These are phyloP conservation scores for Antitrichia curtipendula DNA, from an alignment of 225 moss, liverwort and hornwort species.

Conservation along the genomic window DNA sequence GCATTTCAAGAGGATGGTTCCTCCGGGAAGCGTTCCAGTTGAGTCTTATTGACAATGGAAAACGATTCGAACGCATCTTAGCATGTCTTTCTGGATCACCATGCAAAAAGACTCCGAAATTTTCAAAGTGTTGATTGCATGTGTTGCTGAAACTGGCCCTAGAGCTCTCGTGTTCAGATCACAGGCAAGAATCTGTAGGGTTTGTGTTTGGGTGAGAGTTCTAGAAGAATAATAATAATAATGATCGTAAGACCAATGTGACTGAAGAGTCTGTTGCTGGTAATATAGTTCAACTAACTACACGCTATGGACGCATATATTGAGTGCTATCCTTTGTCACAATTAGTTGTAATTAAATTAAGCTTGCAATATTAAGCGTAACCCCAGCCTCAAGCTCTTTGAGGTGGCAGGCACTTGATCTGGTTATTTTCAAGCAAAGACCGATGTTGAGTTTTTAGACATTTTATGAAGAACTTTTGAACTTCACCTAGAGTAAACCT, in stretches of 20 bases:
- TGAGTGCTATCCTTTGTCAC: background rate
- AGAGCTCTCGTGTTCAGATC: background rate
- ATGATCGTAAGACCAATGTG: background rate
- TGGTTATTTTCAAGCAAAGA: background rate
- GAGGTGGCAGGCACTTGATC: background rate
- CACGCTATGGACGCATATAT: background rate
- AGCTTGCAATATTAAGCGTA: background rate
- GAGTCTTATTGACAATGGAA: background rate
- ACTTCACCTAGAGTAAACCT: no score
- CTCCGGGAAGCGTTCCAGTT: background rate
- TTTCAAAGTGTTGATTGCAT: background rate
- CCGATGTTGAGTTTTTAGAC: background rate
- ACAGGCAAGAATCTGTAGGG: background rate
- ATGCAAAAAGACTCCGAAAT: background rate
- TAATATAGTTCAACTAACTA: background rate
- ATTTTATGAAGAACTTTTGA: background rate
- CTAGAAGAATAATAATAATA: background rate
- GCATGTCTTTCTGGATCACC: background rate
- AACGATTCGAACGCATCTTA: background rate
- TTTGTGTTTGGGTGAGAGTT: background rate
- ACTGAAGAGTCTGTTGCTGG: background rate
- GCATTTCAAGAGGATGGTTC: background rate
- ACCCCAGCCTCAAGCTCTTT: background rate
- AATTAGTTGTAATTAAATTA: background rate
- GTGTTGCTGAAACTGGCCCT: background rate